phyloP scores from a whole-genome alignment of 257 asterid genomes.

The Solanum sparsipilum region DNA sequence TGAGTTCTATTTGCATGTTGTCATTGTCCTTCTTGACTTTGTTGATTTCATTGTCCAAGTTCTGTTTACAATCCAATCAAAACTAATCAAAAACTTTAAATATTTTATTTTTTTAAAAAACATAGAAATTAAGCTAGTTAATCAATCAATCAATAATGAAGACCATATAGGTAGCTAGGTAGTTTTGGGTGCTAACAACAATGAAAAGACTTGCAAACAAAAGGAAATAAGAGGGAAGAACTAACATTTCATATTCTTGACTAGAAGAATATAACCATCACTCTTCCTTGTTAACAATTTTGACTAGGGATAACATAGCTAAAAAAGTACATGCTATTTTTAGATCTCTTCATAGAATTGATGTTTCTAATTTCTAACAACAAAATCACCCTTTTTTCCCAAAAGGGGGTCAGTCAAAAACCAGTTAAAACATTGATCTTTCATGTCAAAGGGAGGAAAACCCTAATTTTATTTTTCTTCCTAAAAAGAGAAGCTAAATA shows the following conservation, averaged over 20 bases:
- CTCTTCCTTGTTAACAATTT: neutral
- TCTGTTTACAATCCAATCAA: constrained; percentile 27
- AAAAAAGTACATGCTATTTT: constrained; percentile 21
- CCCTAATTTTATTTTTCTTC: neutral
- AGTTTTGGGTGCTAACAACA: neutral
- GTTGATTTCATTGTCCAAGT: constrained; percentile 82
- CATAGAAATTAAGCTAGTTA: neutral
- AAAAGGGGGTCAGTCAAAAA: neutral
- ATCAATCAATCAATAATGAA: neutral
- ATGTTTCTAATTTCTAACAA: constrained; percentile 1
- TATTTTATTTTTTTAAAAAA: neutral
- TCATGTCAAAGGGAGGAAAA: neutral
- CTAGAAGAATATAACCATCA: neutral
- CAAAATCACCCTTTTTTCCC: neutral
- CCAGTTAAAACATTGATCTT: neutral
- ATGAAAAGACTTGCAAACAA: constrained; percentile 39
- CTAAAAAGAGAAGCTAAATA: neutral
- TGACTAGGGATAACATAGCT: neutral
- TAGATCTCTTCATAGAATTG: constrained; percentile 18
- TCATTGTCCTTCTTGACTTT: constrained; percentile 93
- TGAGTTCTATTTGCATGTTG: constrained; percentile 91
- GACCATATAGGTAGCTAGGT: neutral
- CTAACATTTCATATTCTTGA: neutral
- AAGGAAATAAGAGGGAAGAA: constrained; percentile 13
- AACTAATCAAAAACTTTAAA: neutral